Evolutionary conservation across 495 filamentous ascomycete species (phyloP).

Genomic region (Physcia stellaris): DNA sequence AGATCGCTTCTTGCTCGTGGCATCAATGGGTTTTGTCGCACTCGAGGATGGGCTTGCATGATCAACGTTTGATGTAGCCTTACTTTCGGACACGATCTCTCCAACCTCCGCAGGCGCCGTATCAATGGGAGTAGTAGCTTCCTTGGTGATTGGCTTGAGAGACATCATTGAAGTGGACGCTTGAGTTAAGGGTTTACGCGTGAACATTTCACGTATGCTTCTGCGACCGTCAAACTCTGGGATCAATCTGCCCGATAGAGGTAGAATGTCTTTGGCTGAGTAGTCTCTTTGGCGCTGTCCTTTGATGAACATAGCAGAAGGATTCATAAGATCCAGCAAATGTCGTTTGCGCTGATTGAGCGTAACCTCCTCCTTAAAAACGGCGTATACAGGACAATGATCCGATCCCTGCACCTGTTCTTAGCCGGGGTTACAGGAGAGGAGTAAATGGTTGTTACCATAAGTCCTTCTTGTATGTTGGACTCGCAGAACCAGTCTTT

Average conservation of each 20-base stretch:
- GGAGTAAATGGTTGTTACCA: slow-evolving; percentile 31
- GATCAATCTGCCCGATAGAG: slow-evolving; percentile 68
- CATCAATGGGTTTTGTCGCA: not conserved
- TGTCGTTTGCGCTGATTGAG: slow-evolving; percentile 34
- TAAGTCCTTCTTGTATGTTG: slow-evolving; percentile 91
- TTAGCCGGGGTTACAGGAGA: slow-evolving; percentile 9
- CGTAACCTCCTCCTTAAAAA: slow-evolving; percentile 49
- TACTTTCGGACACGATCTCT: not conserved
- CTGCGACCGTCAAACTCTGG: slow-evolving; percentile 75
- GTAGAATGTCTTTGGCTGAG: slow-evolving; percentile 47
- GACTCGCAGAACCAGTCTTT: slow-evolving; percentile 70
- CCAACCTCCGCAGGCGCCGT: not conserved
- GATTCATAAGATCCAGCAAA: slow-evolving; percentile 69
- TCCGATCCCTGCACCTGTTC: slow-evolving; percentile 56
- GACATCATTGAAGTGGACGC: slow-evolving; percentile 7
- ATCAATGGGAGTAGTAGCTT: not conserved
- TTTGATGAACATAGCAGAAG: slow-evolving; percentile 54
- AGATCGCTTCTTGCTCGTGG: slow-evolving; percentile 7
- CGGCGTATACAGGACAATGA: slow-evolving; percentile 85
- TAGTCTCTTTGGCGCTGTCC: slow-evolving; percentile 58
- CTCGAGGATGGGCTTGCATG: not conserved
- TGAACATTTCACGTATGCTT: slow-evolving; percentile 90
- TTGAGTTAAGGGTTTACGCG: slow-evolving; percentile 43
- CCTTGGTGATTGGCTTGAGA: not conserved
- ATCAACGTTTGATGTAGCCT: not conserved